Evolutionary conservation across 164 flowering plant species (phyloP), one percentile per base, ranked within the genome.

Genomic region (Nymphaea colorata): DNA sequence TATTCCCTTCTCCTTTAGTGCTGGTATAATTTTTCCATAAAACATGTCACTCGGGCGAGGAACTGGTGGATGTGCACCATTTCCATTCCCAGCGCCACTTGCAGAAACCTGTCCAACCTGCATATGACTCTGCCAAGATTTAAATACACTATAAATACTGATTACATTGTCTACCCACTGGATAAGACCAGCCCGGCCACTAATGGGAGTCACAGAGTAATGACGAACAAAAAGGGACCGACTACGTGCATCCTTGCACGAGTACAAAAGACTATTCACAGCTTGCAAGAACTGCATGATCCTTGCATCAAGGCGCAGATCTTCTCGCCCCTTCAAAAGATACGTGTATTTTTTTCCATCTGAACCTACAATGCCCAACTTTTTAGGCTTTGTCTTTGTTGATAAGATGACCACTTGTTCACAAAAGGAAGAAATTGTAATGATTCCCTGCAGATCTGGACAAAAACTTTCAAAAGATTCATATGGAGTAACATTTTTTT

Each of bases 41-140:
- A 94, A 94, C 96, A 94, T 94, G 74, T 94, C 98, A 72, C 88
- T 89, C 69, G 98, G 98, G 64, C 97, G 83, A 42, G 98, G 97
- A 74, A 89, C 82, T 72, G 89, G 86, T 69, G 89, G 92, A 76
- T 68, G 84, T 42, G 89, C 65, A 76, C 57, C 75, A 66, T 81
- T 79, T 42, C 77, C 47, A 76, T 76, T 81, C 36, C 36, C 36
- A 25, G 36, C 36, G 73, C 80, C 86, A 53, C 66, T 41, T 15
- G 84, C 77, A 44, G 87, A 77, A 57, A 84, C 75, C 73, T 89
- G 93, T 61, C 87, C 87, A 42, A 77, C 68, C 80, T 87, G 90
- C 43, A 70, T 80, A 67, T 97, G 84, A 70, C 68, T 83, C 81
- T 94, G 98, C 98, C 98, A 91, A 68, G 95, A 83, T 79, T 94